Evolutionary conservation across 2,329 filamentous ascomycete species (phyloP).

Genomic region (Cladorrhinum sp.): DNA sequence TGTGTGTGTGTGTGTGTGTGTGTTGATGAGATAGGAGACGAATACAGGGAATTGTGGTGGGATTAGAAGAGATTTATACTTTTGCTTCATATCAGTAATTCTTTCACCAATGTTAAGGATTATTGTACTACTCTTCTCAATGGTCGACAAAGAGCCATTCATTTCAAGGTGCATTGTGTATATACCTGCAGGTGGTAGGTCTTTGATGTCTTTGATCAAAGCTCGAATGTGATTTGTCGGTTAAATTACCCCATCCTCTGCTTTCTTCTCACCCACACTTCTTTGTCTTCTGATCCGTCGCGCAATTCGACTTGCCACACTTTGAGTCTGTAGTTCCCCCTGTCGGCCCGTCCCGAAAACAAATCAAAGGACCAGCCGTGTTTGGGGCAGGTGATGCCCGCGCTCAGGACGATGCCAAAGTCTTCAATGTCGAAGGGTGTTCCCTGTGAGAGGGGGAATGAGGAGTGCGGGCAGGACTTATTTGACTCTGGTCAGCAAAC

Average conservation of each 20-base stretch:
- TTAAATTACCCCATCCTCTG: slow-evolving; percentile 34
- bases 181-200: too few species aligned
- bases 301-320: slow-evolving; percentile 63
- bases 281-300: slow-evolving; percentile 28
- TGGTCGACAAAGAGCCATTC: too few species aligned
- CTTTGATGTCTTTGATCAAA: too few species aligned
- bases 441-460: slow-evolving; percentile 62
- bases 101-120: too few species aligned
- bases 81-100: too few species aligned
- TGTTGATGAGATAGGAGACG: too few species aligned
- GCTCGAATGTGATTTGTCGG: too few species aligned
- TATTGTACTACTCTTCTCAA: too few species aligned
- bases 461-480: slow-evolving; percentile 65
- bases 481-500: slow-evolving; percentile 1
- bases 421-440: slow-evolving; percentile 69
- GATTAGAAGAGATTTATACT: too few species aligned
- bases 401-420: slow-evolving; percentile 61
- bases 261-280: slow-evolving; percentile 45
- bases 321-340: slow-evolving; percentile 58
- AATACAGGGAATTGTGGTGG: too few species aligned
- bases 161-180: too few species aligned
- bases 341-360: slow-evolving; percentile 59
- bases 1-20: too few species aligned
- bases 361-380: slow-evolving; percentile 71
- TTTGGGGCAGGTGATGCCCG: slow-evolving; percentile 64